Evolutionary conservation across 1,284 basidiomycete genomes (phyloP), one percentile per base, ranked within the genome.

Genomic region (Leccinum olivaceoglutinosum): DNA sequence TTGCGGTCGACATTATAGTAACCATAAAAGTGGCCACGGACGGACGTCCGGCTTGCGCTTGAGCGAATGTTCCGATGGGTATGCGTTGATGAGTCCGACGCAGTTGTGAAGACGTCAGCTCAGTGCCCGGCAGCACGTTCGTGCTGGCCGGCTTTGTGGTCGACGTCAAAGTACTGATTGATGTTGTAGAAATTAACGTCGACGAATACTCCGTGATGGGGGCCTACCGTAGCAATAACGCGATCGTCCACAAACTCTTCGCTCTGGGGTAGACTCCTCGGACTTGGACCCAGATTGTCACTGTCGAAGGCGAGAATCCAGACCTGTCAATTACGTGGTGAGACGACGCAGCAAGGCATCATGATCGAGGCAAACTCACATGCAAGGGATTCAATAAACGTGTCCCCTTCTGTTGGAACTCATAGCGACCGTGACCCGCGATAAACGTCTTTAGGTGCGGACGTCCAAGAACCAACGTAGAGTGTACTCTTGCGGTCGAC

Each of bases 121-220:
- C 21, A 21, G 21, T 21, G 21, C 21, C 21, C 21, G 21, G 21
- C 21, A 9, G 93, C 92, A 62, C 96, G 88, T 78, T 99, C 96
- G 72, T 96, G 88, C 80, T 98, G 98, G 59, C 96, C 96, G 0
- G 96, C 96, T 79, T 99, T 96, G 75, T 98, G 96, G 73, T 99
- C 96, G 65, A 98, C 96, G 71, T 99, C 96, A 79, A 99, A 99
- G 83, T 98, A 98, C 76, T 97, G 94, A 8, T 32, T 32, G 32
- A 99, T 98, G 83, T 98, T 99, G 84, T 99, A 99, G 73, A 99
- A 99, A 72, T 99, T 96, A 71, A 98, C 96, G 61, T 32, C 32
- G 32, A 32, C 32, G 32, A 32, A 32, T 32, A 32, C 32, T 32
- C 32, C 29, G 32, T 32, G 32, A 32, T 32, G 32, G 32, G 32